Percentiles rank a stretch among this genome's conserved stretches.
These are phyloP conservation scores for Fonsecaea pugnacius DNA, from an alignment of 2,329 filamentous ascomycete species.

Conservation along the genomic window DNA sequence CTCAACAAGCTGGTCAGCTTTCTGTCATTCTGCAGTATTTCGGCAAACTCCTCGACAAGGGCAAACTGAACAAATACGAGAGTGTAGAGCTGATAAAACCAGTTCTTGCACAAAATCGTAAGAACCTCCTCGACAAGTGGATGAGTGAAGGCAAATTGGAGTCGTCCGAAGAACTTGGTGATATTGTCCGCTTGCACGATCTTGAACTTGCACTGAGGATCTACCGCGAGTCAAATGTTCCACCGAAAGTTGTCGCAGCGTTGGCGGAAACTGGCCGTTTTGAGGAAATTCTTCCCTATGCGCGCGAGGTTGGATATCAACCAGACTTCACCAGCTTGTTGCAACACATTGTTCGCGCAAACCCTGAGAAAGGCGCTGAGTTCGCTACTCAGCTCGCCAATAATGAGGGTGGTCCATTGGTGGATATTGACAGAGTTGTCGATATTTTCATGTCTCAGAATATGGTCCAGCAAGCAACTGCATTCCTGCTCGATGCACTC, in stretches of 20 bases:
- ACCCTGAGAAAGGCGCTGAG: conserved; percentile 90
- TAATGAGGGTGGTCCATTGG: conserved; percentile 80
- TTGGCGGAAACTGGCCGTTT: conserved; percentile 96
- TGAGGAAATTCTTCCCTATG: conserved; percentile 93
- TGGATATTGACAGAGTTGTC: conserved; percentile 92
- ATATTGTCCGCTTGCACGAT: conserved; percentile 88
- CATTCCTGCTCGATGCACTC: conserved; percentile 94
- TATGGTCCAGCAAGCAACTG: conserved; percentile 96
- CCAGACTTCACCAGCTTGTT: conserved; percentile 94
- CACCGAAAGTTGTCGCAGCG: conserved; percentile 92
- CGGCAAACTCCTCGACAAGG: conserved; percentile 95
- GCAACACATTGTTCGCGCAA: conserved; percentile 88
- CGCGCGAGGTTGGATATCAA: conserved; percentile 80
- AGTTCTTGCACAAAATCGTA: conserved; percentile 89
- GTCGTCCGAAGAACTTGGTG: conserved; percentile 94
- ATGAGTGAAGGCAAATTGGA: conserved; percentile 93
- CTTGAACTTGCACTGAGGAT: conserved; percentile 83
- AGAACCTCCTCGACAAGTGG: conserved; percentile 98
- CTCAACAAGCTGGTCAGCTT: conserved; percentile 74
- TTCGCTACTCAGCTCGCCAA: conserved; percentile 93
- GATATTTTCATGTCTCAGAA: conserved; percentile 98
- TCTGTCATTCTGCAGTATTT: conserved; percentile 97
- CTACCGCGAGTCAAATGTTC: conserved; percentile 86
- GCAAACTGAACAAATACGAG: conserved; percentile 87
- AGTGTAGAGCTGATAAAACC: conserved; percentile 91